These are phyloP conservation scores for Xylaria hypoxylon DNA, from an alignment of 2,329 filamentous ascomycete species.

Conservation along the genomic window DNA sequence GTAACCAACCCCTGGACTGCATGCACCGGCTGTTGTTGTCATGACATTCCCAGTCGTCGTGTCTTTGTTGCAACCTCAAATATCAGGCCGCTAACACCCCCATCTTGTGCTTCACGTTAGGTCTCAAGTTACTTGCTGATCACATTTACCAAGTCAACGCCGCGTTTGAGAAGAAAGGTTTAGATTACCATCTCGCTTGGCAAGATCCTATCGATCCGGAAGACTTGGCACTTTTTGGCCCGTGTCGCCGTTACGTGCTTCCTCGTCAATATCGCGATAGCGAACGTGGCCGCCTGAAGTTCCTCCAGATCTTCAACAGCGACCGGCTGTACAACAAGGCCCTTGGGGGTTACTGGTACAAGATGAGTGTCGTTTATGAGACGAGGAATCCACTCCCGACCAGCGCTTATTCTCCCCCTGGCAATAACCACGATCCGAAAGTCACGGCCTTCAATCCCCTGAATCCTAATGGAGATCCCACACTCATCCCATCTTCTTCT, in stretches of 20 bases:
- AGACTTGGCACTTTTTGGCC: constrained; percentile 17
- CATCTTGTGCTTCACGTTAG: constrained; percentile 26
- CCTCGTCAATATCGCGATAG: constrained; percentile 41
- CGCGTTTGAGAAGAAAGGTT: constrained; percentile 34
- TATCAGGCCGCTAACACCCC: constrained; percentile 41
- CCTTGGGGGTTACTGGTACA: constrained; percentile 44
- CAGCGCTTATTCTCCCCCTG: constrained; percentile 61
- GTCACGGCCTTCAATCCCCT: constrained; percentile 56
- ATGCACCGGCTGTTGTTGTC: too few relatives aligned
- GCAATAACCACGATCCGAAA: constrained; percentile 56
- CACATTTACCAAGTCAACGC: constrained; percentile 40
- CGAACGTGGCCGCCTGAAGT: constrained; percentile 56
- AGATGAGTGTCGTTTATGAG: constrained; percentile 66
- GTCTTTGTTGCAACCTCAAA: constrained; percentile 31
- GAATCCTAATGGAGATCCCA: constrained; percentile 53
- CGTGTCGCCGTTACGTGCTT: constrained; percentile 46
- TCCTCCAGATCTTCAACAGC: constrained; percentile 54
- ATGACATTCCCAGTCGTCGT: not conserved
- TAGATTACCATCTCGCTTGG: constrained; percentile 37
- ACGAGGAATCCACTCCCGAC: constrained; percentile 58
- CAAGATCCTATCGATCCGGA: constrained; percentile 23
- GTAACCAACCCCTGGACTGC: too few relatives aligned
- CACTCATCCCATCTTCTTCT: constrained; percentile 39
- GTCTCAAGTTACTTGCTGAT: constrained; percentile 34
- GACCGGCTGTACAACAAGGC: constrained; percentile 44